Evolutionary conservation across 2,329 filamentous ascomycete genomes (phyloP), one percentile per base, ranked within the genome.

Genomic region (Achaetomium macrosporum): DNA sequence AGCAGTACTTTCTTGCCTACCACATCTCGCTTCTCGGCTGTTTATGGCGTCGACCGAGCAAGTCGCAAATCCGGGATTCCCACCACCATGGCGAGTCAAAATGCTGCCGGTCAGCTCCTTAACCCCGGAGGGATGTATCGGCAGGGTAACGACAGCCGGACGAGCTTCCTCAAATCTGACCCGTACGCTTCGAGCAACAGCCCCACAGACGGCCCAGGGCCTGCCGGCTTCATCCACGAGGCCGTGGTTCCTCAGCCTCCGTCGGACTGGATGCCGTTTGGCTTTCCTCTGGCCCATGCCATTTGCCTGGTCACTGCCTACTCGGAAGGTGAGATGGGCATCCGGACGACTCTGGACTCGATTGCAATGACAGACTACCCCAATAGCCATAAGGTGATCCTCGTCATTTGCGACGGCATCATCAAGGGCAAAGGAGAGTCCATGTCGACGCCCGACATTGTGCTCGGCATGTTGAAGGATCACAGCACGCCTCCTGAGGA

Each of bases 341-440:
- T 99, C 51, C 87, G 93, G 44, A 96, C 91, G 0, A 99, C 93
- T 1, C 75, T 99, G 29, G 91, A 99, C 71, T 99, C 93, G 1
- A 87, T 99, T 66, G 93, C 92, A 46, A 95, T 89, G 71, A 99
- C 93, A 3, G 95, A 99, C 69, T 99, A 99, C 64, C 93, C 93
- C 46, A 99, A 99, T 78, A 97, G 92, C 69, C 95, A 99, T 79
- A 99, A 99, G 73, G 83, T 91, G 29, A 93, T 99, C 62, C 79
- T 99, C 55, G 88, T 96, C 63, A 88, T 99, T 63, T 99, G 93
- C 72, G 93, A 99, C 69, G 93, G 93, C 72, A 82, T 97, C 66
- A 96, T 99, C 76, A 96, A 96, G 73, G 95, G 95, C 61, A 82
- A 95, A 65, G 93, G 95, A 45, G 93, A 99, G 71, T 73, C 78